Evolutionary conservation across 202 grass and related monocot species (phyloP), one percentile per base, ranked within the genome.

Genomic region (Alloteropsis angusta): DNA sequence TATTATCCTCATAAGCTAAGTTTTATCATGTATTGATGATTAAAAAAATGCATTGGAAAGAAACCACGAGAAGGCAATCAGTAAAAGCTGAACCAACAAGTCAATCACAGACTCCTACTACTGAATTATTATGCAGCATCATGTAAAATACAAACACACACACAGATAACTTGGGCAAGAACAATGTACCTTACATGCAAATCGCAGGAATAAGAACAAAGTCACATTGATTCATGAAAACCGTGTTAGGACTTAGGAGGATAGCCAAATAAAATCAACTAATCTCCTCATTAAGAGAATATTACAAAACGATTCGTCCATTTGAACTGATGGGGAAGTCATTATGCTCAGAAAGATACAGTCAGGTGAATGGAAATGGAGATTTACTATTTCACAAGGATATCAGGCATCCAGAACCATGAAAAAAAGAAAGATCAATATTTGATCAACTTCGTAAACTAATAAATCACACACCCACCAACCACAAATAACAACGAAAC

Each of bases 1-100:
- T 84, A 56, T 18, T 46, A 71, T 56, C 57, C 10, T n/a, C n/a
- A n/a, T n/a, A 80, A 88, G 78, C 36, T n/a, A 83, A 57, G 38
- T 48, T 81, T 75, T 16, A 57, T 1, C 26, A 32, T 46, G 43
- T 26, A 44, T 69, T 1, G 18, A 74, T 67, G 10, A 21, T 52
- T 26, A 28, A 3, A 13, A 14, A 9, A 65, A 6, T 6, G 49
- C 17, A 65, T 57, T 49, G 6, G 7, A 1, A 21, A 6, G 5
- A 5, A 37, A 42, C 1, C 38, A 77, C 17, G 39, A n/a, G 75
- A 46, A 53, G 15, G 14, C 39, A 60, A 63, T 18, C 46, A 45
- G 25, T 36, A 58, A 64, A 45, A 22, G 16, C 3, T 68, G 22
- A 72, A 7, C 18, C 68, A 17, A 36, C 22, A 4, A 56, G 48